These are phyloP conservation scores for Purshia tridentata DNA, from an alignment of 306 rosid species.

Conservation along the genomic window DNA sequence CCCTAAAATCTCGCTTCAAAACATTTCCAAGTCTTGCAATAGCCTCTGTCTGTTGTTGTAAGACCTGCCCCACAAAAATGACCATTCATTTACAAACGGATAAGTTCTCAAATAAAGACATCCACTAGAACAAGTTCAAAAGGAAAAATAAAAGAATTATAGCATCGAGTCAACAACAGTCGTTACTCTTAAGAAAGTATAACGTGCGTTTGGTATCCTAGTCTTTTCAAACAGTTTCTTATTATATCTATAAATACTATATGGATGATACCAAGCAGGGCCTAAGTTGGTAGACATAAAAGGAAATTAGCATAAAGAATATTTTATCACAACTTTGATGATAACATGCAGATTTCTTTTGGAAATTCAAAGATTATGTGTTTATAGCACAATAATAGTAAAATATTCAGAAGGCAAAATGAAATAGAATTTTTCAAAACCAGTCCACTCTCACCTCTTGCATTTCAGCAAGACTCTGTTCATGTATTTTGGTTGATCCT, in stretches of 20 bases:
- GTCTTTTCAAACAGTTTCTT: too few relatives aligned
- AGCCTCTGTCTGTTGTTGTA: slow-evolving; percentile 95
- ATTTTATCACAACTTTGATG: neutral
- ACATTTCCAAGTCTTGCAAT: slow-evolving; percentile 86
- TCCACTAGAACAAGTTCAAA: neutral
- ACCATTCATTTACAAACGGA: neutral
- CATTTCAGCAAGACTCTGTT: slow-evolving; percentile 78
- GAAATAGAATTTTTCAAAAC: neutral
- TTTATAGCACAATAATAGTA: neutral
- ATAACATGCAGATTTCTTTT: too few relatives aligned
- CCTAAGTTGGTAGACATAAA: too few relatives aligned
- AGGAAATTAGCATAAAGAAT: neutral
- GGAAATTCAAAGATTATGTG: too few relatives aligned
- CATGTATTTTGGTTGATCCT: slow-evolving; percentile 80
- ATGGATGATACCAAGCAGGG: too few relatives aligned
- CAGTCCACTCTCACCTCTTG: slow-evolving; percentile 64
- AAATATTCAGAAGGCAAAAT: neutral
- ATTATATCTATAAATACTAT: too few relatives aligned
- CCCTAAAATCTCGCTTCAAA: slow-evolving; percentile 82
- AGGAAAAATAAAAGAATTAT: too few relatives aligned
- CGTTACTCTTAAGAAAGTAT: neutral
- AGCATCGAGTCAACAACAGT: too few relatives aligned
- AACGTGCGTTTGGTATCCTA: too few relatives aligned
- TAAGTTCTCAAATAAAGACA: neutral
- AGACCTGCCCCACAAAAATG: slow-evolving; percentile 53